A percentile compares a stretch with the other conserved stretches of the same genome.
Conservation (phyloP, 1,284 basidiomycete species). For the Cutaneotrichosporon sp. region DNA sequence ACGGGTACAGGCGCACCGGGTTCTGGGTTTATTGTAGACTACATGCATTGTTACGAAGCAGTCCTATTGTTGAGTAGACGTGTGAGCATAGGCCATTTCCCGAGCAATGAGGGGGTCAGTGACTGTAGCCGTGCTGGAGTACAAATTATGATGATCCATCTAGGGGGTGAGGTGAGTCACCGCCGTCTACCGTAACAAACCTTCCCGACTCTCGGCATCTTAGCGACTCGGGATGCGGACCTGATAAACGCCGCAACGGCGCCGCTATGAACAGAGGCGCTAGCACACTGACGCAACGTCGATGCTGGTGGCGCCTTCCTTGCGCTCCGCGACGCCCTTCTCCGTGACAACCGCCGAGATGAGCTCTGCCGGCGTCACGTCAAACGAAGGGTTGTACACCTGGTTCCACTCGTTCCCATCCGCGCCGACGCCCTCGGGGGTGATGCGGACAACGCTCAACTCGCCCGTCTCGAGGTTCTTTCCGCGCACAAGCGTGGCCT, state of each 20-base stretch:
- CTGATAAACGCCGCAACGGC: too few species aligned
- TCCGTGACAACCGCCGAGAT: constrained; percentile 71
- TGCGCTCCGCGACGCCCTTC: constrained; percentile 68
- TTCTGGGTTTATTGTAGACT: background rate
- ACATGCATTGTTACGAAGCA: background rate
- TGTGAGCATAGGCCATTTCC: too few species aligned
- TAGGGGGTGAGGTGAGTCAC: too few species aligned
- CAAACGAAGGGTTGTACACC: constrained; percentile 88
- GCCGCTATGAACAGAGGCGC: too few species aligned
- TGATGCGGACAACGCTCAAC: constrained; percentile 45
- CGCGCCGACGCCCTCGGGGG: constrained; percentile 46
- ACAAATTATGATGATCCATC: too few species aligned
- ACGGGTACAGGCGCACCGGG: too few species aligned
- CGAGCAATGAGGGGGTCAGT: too few species aligned
- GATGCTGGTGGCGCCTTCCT: constrained; percentile 42
- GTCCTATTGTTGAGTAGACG: too few species aligned
- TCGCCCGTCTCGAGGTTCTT: constrained; percentile 44
- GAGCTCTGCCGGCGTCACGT: constrained; percentile 79
- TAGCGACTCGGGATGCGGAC: too few species aligned
- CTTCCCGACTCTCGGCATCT: too few species aligned
- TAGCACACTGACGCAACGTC: constrained; percentile 40
- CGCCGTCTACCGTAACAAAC: too few species aligned
- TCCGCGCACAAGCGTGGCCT: constrained; percentile 81
- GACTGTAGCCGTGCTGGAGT: too few species aligned
- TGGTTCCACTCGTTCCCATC: constrained; percentile 43